phyloP scores from a whole-genome alignment of 2,329 filamentous ascomycete species.

The Scedosporium minutisporum region DNA sequence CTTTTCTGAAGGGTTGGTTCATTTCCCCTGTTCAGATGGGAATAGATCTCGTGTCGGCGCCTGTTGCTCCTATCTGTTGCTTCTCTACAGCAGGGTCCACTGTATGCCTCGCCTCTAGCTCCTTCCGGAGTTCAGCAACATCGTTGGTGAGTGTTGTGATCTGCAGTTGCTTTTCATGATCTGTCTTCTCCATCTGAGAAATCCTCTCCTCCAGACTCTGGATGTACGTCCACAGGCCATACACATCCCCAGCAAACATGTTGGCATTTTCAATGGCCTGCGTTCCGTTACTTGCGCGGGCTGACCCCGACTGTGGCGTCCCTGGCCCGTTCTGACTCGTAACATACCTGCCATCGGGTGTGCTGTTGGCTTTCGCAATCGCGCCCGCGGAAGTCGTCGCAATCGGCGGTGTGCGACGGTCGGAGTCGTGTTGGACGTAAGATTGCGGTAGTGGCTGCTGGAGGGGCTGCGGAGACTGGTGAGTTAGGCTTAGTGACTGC shows the following conservation, averaged over 20 bases:
- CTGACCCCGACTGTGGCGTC: slow-evolving; percentile 1
- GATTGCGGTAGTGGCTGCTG: slow-evolving; percentile 21
- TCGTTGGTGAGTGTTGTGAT: slow-evolving; percentile 25
- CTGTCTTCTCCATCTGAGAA: slow-evolving; percentile 33
- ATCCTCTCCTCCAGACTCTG: slow-evolving; percentile 56
- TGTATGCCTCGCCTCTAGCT: slow-evolving; percentile 10
- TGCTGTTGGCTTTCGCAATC: slow-evolving; percentile 10
- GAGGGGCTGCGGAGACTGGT: slow-evolving; percentile 52
- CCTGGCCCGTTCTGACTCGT: not conserved
- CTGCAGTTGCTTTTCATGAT: slow-evolving; percentile 26
- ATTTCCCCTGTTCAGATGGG: not conserved
- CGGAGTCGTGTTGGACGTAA: slow-evolving; percentile 46
- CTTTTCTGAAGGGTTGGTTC: not conserved
- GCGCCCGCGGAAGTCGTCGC: slow-evolving; percentile 23
- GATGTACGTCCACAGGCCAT: slow-evolving; percentile 63
- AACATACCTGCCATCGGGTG: slow-evolving; percentile 2
- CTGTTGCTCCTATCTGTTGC: not conserved
- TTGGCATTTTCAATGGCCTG: slow-evolving; percentile 52
- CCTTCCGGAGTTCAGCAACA: slow-evolving; percentile 22
- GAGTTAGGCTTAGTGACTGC: slow-evolving; percentile 55
- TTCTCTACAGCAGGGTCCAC: not conserved
- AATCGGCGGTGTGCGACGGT: slow-evolving; percentile 44
- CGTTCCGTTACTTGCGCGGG: slow-evolving; percentile 33
- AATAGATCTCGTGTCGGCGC: no score
- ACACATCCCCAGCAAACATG: slow-evolving; percentile 51